A percentile compares a stretch with the other conserved stretches of the same genome.
phyloP scores from a whole-genome alignment of 192 early-diverging fungal genomes.

The Entomortierella parvispora region DNA sequence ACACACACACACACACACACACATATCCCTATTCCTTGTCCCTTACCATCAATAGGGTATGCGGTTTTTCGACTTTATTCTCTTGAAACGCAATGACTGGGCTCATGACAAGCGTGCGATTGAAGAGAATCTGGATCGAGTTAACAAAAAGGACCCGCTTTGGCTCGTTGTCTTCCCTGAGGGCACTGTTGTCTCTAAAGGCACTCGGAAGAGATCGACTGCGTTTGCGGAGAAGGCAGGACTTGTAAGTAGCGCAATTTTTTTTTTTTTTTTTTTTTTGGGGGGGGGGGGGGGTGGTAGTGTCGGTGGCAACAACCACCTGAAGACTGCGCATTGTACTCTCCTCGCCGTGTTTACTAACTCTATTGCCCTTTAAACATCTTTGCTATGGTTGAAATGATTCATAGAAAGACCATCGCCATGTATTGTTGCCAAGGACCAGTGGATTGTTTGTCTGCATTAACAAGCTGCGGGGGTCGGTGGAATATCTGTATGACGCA shows the following conservation, averaged over 20 bases:
- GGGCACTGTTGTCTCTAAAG: constrained; percentile 88
- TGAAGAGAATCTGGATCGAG: constrained; percentile 65
- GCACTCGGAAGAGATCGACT: constrained; percentile 73
- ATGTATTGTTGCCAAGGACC: constrained; percentile 85
- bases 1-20: too few species aligned
- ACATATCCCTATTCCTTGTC: neutral
- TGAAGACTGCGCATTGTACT: too few species aligned
- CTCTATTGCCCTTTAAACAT: neutral
- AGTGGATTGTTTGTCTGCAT: constrained; percentile 85
- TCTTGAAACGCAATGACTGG: constrained; percentile 87
- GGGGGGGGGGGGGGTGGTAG: too few species aligned
- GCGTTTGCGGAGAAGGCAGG: constrained; percentile 78
- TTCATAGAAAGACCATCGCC: constrained; percentile 63
- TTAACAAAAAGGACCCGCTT: constrained; percentile 71
- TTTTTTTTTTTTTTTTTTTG: constrained; percentile 4
- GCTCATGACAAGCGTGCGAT: constrained; percentile 76
- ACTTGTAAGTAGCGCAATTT: constrained; percentile 45
- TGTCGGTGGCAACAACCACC: too few species aligned
- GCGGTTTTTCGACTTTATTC: constrained; percentile 94
- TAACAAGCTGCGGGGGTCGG: constrained; percentile 68
- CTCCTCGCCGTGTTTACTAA: too few species aligned
- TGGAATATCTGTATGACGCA: constrained; percentile 85
- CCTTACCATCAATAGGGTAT: constrained; percentile 64
- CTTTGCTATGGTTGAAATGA: neutral
- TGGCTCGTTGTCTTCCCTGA: constrained; percentile 98